Evolutionary conservation across 106 monocot species (phyloP), one percentile per base, ranked within the genome.

Genomic region (Dactylorhiza incarnata): DNA sequence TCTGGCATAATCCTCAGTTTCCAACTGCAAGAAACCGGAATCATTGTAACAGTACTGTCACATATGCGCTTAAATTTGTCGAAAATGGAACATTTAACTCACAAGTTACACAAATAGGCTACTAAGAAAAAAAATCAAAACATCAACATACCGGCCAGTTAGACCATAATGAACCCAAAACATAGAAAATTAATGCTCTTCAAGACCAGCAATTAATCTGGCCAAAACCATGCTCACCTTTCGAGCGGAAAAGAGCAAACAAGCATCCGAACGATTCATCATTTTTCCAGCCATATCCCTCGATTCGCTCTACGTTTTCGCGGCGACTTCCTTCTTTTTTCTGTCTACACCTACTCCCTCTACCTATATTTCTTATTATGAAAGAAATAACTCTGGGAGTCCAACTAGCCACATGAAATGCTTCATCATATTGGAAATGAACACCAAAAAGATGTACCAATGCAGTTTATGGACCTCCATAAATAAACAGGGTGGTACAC

Each of bases 1-100:
- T 51, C 77, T 85, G 55, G 72, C 61, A 73, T 72, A 78, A 58
- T 84, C 75, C 43, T 72, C 44, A 66, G 80, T 80, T 78, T 90
- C 86, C 37, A 79, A n/a, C 89, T 89, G 37, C 26, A 70, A 74
- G 68, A 71, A 12, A 45, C 56, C 49, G 17, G 29, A 29, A n/a
- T n/a, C n/a, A n/a, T n/a, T n/a, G n/a, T n/a, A n/a, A 65, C 22
- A 52, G 14, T 6, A 63, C 24, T 10, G 10, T 63, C 25, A 3
- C 14, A 11, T 52, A 11, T 52, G 5, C 2, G 16, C 58, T 58
- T 58, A 58, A 58, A 20, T 58, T 58, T 58, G 58, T 58, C 20
- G 3, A 15, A 58, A 58, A n/a, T n/a, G 17, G 3, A 58, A 58
- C 58, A 3, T 22, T 58, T 17, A 7, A 20, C 58, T n/a, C 17